A percentile compares a stretch with the other conserved stretches of the same genome.
phyloP scores from a whole-genome alignment of 2,329 filamentous ascomycete species.

The Monosporascus cannonballus region DNA sequence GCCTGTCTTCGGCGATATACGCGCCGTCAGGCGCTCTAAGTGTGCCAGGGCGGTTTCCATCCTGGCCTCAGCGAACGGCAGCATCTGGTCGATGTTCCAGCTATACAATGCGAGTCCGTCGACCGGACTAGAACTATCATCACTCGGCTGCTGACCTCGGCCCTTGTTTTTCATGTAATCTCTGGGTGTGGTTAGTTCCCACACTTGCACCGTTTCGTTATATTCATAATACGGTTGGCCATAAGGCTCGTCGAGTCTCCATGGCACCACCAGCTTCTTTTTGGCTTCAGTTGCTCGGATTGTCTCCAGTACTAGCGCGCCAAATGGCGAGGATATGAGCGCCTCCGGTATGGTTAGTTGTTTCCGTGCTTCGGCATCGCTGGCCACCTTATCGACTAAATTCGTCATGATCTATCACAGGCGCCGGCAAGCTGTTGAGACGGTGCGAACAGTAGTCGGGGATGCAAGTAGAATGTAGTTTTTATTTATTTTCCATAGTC shows the following conservation, averaged over 20 bases:
- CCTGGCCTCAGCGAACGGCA: constrained; percentile 22
- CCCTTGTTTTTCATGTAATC: background rate
- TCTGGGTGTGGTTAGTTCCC: background rate
- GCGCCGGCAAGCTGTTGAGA: background rate
- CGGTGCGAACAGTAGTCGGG: background rate
- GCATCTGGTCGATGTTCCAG: constrained; percentile 34
- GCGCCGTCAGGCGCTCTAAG: constrained; percentile 13
- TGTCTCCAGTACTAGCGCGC: background rate
- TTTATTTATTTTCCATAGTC: too few relatives aligned
- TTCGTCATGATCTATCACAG: background rate
- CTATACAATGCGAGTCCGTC: constrained; percentile 19
- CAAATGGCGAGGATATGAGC: background rate
- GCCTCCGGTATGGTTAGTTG: background rate
- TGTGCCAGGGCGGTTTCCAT: constrained; percentile 28
- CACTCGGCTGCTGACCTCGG: background rate
- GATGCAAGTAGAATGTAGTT: background rate
- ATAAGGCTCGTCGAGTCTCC: background rate
- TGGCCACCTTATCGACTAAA: background rate
- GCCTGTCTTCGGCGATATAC: background rate
- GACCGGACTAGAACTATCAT: background rate
- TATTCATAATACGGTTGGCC: background rate
- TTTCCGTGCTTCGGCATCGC: background rate
- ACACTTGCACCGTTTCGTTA: background rate
- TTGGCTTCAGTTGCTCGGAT: background rate
- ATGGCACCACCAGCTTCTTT: background rate